Percentiles rank a stretch among this genome's conserved stretches.
These are phyloP conservation scores for Xylariaceae sp. DNA, from an alignment of 2,329 filamentous ascomycete species.

Conservation along the genomic window DNA sequence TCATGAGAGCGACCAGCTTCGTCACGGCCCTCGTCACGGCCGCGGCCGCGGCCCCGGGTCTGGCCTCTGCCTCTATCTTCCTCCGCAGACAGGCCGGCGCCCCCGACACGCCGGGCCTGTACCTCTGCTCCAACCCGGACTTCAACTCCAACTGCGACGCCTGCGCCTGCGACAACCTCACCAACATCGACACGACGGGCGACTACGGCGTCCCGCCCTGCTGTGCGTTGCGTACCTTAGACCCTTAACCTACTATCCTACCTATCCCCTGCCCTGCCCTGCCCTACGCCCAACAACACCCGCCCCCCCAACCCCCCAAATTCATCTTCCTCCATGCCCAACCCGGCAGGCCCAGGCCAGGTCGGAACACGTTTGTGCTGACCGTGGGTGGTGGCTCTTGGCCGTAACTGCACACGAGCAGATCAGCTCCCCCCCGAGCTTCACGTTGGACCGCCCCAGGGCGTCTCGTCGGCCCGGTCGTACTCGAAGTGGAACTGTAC, in stretches of 20 bases:
- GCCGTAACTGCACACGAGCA: no score
- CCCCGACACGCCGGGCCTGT: slow-evolving; percentile 12
- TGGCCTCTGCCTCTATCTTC: background rate
- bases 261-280: background rate
- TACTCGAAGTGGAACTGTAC: slow-evolving; percentile 20
- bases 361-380: no score
- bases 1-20: background rate
- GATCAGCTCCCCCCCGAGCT: slow-evolving; percentile 16
- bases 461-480: slow-evolving; percentile 17
- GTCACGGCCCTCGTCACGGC: background rate
- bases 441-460: slow-evolving; percentile 16
- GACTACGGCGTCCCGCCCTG: slow-evolving; percentile 17
- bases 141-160: slow-evolving; percentile 16
- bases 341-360: no score
- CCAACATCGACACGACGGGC: slow-evolving; percentile 7
- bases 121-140: slow-evolving; percentile 19
- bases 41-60: background rate
- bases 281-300: no score
- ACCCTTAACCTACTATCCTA: no score
- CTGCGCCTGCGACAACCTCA: slow-evolving; percentile 16
- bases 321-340: no score
- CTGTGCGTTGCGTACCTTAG: slow-evolving; percentile 14
- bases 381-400: no score
- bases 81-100: slow-evolving; percentile 10
- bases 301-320: no score